Base-by-base conservation (phyloP, 768 basidiomycete genomes). In the Chalciporus pseudorubinellus region DNA sequence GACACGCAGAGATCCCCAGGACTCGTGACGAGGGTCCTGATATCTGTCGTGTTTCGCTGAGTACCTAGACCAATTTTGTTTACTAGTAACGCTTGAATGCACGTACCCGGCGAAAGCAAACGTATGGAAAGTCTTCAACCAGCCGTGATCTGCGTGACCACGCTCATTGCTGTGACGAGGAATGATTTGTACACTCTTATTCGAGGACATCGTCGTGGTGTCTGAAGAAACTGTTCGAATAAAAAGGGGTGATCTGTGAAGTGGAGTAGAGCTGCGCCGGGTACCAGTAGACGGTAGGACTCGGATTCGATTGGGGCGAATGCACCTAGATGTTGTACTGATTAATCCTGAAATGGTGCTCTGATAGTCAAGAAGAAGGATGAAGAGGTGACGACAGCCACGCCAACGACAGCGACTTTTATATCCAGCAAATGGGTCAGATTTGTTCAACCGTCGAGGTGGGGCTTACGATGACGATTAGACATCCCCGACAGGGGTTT, bases 71-170 rank as follows among this genome's bases (percentile, higher is more conserved):
- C 2, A 20, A 66, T 52, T 52, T 10, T 21, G n/a, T n/a, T n/a
- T n/a, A n/a, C n/a, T n/a, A n/a, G n/a, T n/a, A 59, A 56, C n/a
- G 12, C 16, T 12, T 3, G 28, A 16, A 50, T 19, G 34, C 14
- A 74, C 82, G 34, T 64, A 87, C 84, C 70, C 68, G 0, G 86
- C 81, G 59, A 90, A 90, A 1, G 86, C 80, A 65, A 93, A 94
- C 0, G 90, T 88, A 59, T 92, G 85, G 75, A 89, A 89, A 0
- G 88, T 84, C 75, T 92, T 92, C 47, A 94, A 73, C 91, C 91
- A 94, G 21, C 80, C 87, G 58, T 91, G 89, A 62, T 93, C 81
- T 7, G 85, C 87, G 43, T 86, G 71, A 3, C 87, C 89, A 18
- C 89, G 77, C 19, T 83, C 79, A 42, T 83, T 65, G 55, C 82